Evolutionary conservation across 768 basidiomycete species (phyloP), one percentile per base, ranked within the genome.

Genomic region (Glaciozyma antarctica): DNA sequence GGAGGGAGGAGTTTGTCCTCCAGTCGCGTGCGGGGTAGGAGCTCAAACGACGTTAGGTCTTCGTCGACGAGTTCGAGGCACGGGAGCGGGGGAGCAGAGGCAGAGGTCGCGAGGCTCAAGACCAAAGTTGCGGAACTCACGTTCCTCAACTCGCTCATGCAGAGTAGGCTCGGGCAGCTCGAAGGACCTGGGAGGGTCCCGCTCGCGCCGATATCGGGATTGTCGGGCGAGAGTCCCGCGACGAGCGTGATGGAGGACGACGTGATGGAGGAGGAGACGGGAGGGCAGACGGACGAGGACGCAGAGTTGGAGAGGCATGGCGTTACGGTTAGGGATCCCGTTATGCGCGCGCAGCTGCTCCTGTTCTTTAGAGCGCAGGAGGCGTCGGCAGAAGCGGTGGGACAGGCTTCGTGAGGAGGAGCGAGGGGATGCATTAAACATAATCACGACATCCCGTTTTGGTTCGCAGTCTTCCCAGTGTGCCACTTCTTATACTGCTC

Each of bases 81-180:
- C 5, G 7, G 8, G 24, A 54, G 32, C 17, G 24, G 24, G 7
- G 44, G 26, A n/a, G 57, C 62, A 32, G 69, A 66, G 24, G 65
- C 69, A 13, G 69, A 71, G 52, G 52, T 67, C 58, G 26, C 61
- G 5, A 28, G 65, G 17, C 66, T 71, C 54, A 60, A 61, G 59
- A 63, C 60, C 54, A 71, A 71, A 52, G 64, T 67, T 45, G 66
- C 69, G 9, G 69, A 71, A 60, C 56, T 71, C 49, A 71, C 69
- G 53, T 71, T 71, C 69, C 66, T 71, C 43, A 71, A 71, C 64
- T 61, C 63, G 30, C 52, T 71, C 34, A 71, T 71, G 69, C 69
- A 71, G 51, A 55, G 49, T 19, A 58, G 69, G 1, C 51, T 71
- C 2, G 69, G 54, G 3, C 69, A 71, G 55, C 66, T 71, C 59